phyloP scores from a whole-genome alignment of 805 yeast species.

The Alloascoidea africana region DNA sequence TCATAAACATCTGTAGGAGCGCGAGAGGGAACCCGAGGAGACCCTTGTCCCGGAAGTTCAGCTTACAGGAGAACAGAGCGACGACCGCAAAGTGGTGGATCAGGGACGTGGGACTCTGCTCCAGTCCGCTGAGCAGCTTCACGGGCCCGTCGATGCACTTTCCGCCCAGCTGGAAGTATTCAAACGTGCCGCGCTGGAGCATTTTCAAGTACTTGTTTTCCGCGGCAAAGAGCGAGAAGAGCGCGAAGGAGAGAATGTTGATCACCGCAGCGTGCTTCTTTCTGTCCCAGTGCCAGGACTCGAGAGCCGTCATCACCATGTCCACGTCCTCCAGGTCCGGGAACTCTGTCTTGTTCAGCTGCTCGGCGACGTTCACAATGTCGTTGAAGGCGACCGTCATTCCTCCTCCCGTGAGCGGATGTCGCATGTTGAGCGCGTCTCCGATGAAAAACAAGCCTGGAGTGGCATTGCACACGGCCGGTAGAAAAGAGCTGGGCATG shows the following conservation, averaged over 20 bases:
- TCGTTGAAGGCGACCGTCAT: slow-evolving; percentile 96
- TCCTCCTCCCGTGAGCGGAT: slow-evolving; percentile 97
- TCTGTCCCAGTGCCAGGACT: slow-evolving; percentile 61
- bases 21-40: slow-evolving; percentile 54
- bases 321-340: slow-evolving; percentile 44
- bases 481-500: slow-evolving; percentile 88
- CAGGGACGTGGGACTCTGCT: slow-evolving; percentile 58
- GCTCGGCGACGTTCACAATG: slow-evolving; percentile 48
- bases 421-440: slow-evolving; percentile 94
- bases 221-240: slow-evolving; percentile 85
- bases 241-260: slow-evolving; percentile 81
- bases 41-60: slow-evolving; percentile 57
- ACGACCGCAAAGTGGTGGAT: slow-evolving; percentile 84
- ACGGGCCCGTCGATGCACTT: slow-evolving; percentile 65
- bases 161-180: slow-evolving; percentile 77
- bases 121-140: slow-evolving; percentile 67
- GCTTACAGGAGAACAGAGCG: slow-evolving; percentile 67
- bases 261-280: slow-evolving; percentile 71
- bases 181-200: slow-evolving; percentile 80
- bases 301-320: slow-evolving; percentile 37
- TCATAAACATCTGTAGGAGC: slow-evolving; percentile 47
- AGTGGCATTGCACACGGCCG: slow-evolving; percentile 56
- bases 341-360: slow-evolving; percentile 39
- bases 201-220: slow-evolving; percentile 46
- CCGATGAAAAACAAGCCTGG: slow-evolving; percentile 78